Base-by-base conservation (phyloP, 1,284 basidiomycete species). In the Ceratobasidium sp. region DNA sequence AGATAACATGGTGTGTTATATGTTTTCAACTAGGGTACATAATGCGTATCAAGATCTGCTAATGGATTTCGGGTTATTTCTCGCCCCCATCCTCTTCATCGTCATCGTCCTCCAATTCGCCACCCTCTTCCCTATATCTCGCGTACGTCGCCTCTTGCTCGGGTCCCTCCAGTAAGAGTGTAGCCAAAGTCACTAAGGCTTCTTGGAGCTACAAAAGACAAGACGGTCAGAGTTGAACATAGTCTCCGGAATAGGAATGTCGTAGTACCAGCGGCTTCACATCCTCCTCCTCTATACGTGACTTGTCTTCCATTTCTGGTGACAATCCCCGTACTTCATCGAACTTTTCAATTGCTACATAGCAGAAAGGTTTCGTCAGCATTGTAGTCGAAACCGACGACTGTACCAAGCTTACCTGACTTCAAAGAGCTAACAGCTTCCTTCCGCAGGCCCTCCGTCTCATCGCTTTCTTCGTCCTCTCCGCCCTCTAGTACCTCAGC, bases 61-160 rank as follows among this genome's bases (percentile, higher is more conserved):
- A n/a, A n/a, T n/a, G n/a, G n/a, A n/a, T n/a, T n/a, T n/a, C n/a
- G n/a, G n/a, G n/a, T 46, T 13, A 46, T 53, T 67, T 33, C n/a
- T 70, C 68, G 13, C 20, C 46, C 20, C 18, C 49, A 46, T 40
- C 51, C 3, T 39, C 40, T 28, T 70, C 51, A 18, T 56, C 53
- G 12, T 56, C 68, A n/a, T n/a, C n/a, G n/a, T n/a, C n/a, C 1
- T 76, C 73, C 39, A 77, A 42, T 0, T 46, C 53, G 1, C 73
- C 73, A 9, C 73, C 73, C 44, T 77, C 73, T 15, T 26, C 61
- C 33, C 42, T 20, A 60, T 77, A 77, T 10, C 64, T 51, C 33
- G 63, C 63, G 42, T 77, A 77, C 64, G 60, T 77, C 1, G 63
- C 28, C 4, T 77, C 73, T 33, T 77, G 73, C 40, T 77, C 73